Percentiles rank a stretch among this genome's conserved stretches.
phyloP scores from a whole-genome alignment of 768 basidiomycete species.

The Mycena rosella region DNA sequence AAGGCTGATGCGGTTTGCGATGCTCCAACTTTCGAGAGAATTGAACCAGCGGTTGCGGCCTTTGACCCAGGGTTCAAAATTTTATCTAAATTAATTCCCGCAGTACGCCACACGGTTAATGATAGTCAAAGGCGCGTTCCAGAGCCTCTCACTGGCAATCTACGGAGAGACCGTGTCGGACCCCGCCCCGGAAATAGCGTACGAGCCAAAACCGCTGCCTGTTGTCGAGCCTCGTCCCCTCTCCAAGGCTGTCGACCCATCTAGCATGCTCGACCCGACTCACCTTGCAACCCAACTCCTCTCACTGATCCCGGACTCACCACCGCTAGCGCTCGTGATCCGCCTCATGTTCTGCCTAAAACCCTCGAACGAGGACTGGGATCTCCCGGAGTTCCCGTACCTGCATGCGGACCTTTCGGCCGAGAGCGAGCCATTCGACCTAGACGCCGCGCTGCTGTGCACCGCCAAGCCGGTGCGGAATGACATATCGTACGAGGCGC shows the following conservation, averaged over 20 bases:
- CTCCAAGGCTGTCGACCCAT: slow-evolving; percentile 68
- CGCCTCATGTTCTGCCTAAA: slow-evolving; percentile 86
- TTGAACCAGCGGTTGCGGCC: no score
- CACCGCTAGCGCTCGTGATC: slow-evolving; percentile 73
- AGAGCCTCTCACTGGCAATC: slow-evolving; percentile 73
- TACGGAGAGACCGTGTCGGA: slow-evolving; percentile 70
- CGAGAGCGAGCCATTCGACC: slow-evolving; percentile 61
- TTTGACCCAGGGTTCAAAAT: no score
- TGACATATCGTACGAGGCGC: slow-evolving; percentile 60
- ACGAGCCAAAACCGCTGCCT: slow-evolving; percentile 58
- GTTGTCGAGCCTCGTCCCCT: slow-evolving; percentile 54
- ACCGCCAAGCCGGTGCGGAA: slow-evolving; percentile 72
- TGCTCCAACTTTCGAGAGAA: no score
- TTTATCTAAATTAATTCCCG: no score
- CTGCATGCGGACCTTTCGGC: slow-evolving; percentile 72
- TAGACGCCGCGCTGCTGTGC: slow-evolving; percentile 68
- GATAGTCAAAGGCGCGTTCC: slow-evolving; percentile 84
- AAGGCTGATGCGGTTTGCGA: no score
- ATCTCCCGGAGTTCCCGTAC: slow-evolving; percentile 78
- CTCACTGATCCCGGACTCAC: slow-evolving; percentile 69
- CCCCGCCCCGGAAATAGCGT: slow-evolving; percentile 48
- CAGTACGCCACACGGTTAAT: slow-evolving; percentile 83
- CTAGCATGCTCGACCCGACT: slow-evolving; percentile 70
- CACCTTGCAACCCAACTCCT: slow-evolving; percentile 73
- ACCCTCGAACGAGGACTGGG: slow-evolving; percentile 85